A percentile compares a stretch with the other conserved stretches of the same genome.
Evolutionary conservation across 2,329 filamentous ascomycete species (phyloP).

Genomic region (Bipolaris victoriae): DNA sequence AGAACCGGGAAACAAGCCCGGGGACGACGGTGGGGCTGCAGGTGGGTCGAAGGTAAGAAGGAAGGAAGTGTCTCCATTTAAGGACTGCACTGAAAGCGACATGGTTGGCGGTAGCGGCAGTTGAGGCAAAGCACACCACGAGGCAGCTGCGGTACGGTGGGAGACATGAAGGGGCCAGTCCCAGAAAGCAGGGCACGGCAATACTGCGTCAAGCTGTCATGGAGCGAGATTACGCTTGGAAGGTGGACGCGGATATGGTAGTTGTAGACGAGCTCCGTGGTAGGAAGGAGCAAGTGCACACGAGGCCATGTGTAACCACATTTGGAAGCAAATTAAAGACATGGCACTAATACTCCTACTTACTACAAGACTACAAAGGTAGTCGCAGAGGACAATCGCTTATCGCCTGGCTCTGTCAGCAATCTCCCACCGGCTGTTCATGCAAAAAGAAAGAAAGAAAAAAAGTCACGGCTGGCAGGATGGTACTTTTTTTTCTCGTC

Average conservation of each 20-base stretch:
- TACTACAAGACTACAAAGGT: not conserved
- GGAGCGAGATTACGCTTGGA: constrained; percentile 12
- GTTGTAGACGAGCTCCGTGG: constrained; percentile 9
- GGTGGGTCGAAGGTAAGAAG: constrained; percentile 67
- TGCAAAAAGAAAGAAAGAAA: not conserved
- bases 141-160: not conserved
- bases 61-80: constrained; percentile 70
- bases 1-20: constrained; percentile 52
- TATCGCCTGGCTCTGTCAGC: constrained; percentile 5
- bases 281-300: constrained; percentile 12
- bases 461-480: not conserved
- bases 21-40: constrained; percentile 50
- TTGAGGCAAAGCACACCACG: constrained; percentile 8
- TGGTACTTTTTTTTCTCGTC: not conserved
- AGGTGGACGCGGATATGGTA: constrained; percentile 18
- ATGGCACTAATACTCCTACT: not conserved
- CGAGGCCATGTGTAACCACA: constrained; percentile 9
- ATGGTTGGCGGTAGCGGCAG: constrained; percentile 49
- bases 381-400: not conserved
- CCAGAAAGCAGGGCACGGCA: not conserved
- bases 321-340: constrained; percentile 2
- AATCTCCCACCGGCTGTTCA: not conserved
- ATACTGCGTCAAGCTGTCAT: constrained; percentile 16
- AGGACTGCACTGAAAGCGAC: constrained; percentile 67
- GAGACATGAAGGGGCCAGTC: constrained; percentile 8